Base-by-base conservation (phyloP, 2,329 filamentous ascomycete genomes). In the Penicillium sp. region DNA sequence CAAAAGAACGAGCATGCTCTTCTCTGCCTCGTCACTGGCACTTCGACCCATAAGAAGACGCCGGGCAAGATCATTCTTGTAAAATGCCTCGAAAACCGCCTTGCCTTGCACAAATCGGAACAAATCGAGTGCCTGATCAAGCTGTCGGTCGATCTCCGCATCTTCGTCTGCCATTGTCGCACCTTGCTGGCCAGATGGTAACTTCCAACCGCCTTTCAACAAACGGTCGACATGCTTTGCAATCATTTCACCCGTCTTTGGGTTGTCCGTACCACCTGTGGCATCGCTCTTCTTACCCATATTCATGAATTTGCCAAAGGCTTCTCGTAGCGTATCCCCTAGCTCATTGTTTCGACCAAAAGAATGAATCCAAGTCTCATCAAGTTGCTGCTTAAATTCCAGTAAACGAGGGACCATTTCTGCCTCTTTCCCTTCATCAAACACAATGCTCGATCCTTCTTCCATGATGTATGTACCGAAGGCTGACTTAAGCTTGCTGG, bases 21-120 rank as follows among this genome's bases (percentile, higher is more conserved):
- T 85, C 75, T 99, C 95, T 0, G 94, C 93, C 72, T 99, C 94
- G 49, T 93, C 89, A 67, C 91, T 97, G 18, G 93, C 92, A 68
- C 91, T 97, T 58, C 92, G 85, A 32, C 88, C 88, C 90, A 97
- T 92, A 49, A 99, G 80, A 34, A 99, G 76, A 40, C 94, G 84
- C 13, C 92, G 84, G 1, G 95, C 93, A 44, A 99, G 81, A 67
- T 97, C 94, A 66, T 94, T 96, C 78, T 99, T 99, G 82, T 99
- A 99, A 69, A 99, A 99, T 1, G 94, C 93, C 70, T 99, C 94
- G 58, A 99, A 99, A 0, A 97, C 90, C 49, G 95, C 93, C 71
- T 99, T 99, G 59, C 94, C 94, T 67, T 97, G 88, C 27, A 99
- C 90, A 70, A 97, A 97, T 4, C 95, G 85, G 81, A 99, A 99